Percentiles rank a stretch among this genome's conserved stretches.
Conservation (phyloP, 371 early-diverging fungal species). For the Sporodiniella umbellata region DNA sequence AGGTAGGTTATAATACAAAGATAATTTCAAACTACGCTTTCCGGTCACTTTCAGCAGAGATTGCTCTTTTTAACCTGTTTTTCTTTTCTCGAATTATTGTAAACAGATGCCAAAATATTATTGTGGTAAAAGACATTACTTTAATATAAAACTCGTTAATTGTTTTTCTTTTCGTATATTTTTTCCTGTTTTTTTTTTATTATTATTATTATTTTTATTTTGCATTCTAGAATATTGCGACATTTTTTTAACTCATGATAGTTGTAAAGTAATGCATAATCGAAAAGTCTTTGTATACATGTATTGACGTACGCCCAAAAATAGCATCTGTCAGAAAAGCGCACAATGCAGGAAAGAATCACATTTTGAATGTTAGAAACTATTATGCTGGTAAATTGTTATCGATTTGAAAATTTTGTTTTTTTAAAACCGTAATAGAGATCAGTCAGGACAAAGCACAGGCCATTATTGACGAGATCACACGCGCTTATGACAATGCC, state of each 20-base stretch:
- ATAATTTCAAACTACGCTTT: too few relatives aligned
- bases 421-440: too few relatives aligned
- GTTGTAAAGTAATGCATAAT: conserved; percentile 28
- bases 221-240: conserved; percentile 90
- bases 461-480: conserved; percentile 58
- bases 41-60: too few relatives aligned
- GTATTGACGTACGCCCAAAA: neutral
- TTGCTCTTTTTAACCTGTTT: neutral
- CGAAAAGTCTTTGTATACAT: neutral
- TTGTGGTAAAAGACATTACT: conserved; percentile 61
- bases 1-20: too few relatives aligned
- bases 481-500: conserved; percentile 54
- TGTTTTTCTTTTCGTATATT: neutral
- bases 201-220: too few relatives aligned
- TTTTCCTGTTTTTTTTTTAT: too few relatives aligned
- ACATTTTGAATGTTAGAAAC: conserved; percentile 69
- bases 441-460: conserved; percentile 61
- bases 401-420: too few relatives aligned
- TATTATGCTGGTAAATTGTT: conserved; percentile 77
- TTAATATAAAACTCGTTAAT: neutral
- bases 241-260: conserved; percentile 93
- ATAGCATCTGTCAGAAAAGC: conserved; percentile 85
- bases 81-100: neutral
- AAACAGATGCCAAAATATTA: conserved; percentile 85
- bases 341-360: conserved; percentile 95